Percentiles rank a stretch among this genome's conserved stretches.
These are phyloP conservation scores for Microsporum canis DNA, from an alignment of 2,329 filamentous ascomycete species.

Conservation along the genomic window DNA sequence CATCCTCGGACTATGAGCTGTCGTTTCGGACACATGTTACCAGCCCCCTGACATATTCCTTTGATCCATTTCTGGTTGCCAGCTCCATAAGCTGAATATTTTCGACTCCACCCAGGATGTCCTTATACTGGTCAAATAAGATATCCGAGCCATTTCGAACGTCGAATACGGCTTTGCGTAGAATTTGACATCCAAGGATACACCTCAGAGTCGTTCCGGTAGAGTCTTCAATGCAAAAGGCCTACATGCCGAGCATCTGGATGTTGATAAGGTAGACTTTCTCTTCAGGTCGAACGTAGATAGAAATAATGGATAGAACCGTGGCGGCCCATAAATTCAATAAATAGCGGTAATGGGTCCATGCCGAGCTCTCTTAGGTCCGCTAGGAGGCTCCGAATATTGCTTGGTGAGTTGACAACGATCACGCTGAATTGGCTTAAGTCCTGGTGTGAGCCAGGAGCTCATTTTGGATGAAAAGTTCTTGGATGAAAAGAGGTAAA, in stretches of 20 bases:
- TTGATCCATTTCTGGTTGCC: conserved; percentile 23
- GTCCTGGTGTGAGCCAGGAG: neutral
- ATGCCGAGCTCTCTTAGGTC: neutral
- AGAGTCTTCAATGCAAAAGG: conserved; percentile 30
- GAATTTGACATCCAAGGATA: conserved; percentile 36
- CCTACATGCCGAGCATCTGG: conserved; percentile 24
- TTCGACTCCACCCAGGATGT: conserved; percentile 36
- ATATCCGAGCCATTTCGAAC: conserved; percentile 49
- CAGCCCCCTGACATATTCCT: conserved; percentile 26
- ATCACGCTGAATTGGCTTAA: neutral
- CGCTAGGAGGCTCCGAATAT: neutral
- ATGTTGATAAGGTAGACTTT: conserved; percentile 39
- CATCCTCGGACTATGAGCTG: neutral
- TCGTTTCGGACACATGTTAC: conserved; percentile 29
- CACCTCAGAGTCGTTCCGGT: conserved; percentile 22
- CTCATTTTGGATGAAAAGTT: no score
- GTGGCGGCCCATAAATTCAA: conserved; percentile 40
- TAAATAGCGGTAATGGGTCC: conserved; percentile 30
- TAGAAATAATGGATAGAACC: conserved; percentile 39
- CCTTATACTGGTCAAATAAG: conserved; percentile 36
- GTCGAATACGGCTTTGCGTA: conserved; percentile 48
- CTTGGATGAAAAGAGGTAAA: no score
- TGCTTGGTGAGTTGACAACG: neutral
- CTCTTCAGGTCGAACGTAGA: conserved; percentile 25
- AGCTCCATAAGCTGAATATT: conserved; percentile 50